Evolutionary conservation across 805 yeast species (phyloP), one percentile per base, ranked within the genome.

Genomic region (Debaryomyces castellii): DNA sequence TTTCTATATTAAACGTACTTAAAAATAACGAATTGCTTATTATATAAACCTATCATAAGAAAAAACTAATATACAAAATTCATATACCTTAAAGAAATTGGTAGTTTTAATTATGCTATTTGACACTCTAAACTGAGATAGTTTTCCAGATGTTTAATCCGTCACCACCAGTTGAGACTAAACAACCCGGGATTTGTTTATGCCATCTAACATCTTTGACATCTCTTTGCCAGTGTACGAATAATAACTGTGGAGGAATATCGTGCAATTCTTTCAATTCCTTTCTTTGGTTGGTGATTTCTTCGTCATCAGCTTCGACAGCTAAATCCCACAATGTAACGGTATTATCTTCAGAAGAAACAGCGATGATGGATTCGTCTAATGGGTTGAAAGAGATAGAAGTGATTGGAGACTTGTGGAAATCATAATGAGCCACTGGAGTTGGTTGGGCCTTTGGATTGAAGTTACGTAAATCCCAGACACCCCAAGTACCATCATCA

Each of bases 181-280:
- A 77, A 54, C 96, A 85, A 40, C 99, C 99, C 2, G 99, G 99
- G 45, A 94, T 88, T 73, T 94, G 98, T 60, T 75, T 82, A 68
- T 92, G 97, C 99, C 99, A 94, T 69, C 95, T 87, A 40, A 92
- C 97, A 65, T 94, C 99, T 73, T 94, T 94, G 44, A 92, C 97
- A 60, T 94, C 95, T 57, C 84, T 83, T 73, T 94, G 99, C 98
- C 98, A 94, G 66, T 94, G 99, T 38, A 92, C 96, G 71, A 94
- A 94, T 63, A 94, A 73, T 58, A 94, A 76, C 68, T 94, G 99
- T 18, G 98, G 94, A 14, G 99, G 99, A 51, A 92, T 88, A 58
- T 87, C 95, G 53, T 83, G 84, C 53, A 94, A 73, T 57, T 91
- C 97, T 55, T 79, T 78, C 34, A 83, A 79, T 57, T 86, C 94